Percentiles rank a stretch among this genome's conserved stretches.
These are phyloP conservation scores for Noccaea caerulescens DNA, from an alignment of 345 rosid species.

Conservation along the genomic window DNA sequence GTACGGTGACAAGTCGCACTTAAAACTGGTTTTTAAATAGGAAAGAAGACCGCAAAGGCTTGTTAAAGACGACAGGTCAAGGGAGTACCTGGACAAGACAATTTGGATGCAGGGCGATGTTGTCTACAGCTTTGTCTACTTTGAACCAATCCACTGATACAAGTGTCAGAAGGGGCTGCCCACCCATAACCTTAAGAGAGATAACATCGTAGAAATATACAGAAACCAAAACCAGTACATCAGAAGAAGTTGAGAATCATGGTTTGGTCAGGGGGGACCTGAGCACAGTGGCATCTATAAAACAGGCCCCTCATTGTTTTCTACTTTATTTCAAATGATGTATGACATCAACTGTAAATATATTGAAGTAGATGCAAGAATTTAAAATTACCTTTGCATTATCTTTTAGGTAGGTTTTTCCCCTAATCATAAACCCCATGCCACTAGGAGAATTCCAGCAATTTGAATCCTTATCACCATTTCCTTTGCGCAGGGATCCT, in stretches of 20 bases:
- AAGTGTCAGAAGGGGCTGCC: constrained; percentile 88
- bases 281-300: constrained; percentile 2
- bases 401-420: constrained; percentile 88
- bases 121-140: constrained; percentile 69
- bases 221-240: neutral
- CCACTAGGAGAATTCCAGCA: constrained; percentile 96
- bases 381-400: constrained; percentile 62
- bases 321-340: neutral
- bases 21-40: neutral
- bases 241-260: constrained; percentile 15
- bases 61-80: constrained; percentile 5
- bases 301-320: constrained; percentile 6
- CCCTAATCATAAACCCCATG: constrained; percentile 89
- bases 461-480: constrained; percentile 65
- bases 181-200: constrained; percentile 72
- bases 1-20: no score
- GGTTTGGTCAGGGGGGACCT: constrained; percentile 11
- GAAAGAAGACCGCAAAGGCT: neutral
- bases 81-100: constrained; percentile 81
- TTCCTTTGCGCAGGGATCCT: constrained; percentile 64
- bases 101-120: constrained; percentile 76
- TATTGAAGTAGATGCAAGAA: constrained; percentile 17
- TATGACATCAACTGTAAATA: constrained; percentile 19
- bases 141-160: constrained; percentile 92
- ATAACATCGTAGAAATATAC: constrained; percentile 6